Percentiles rank a stretch among this genome's conserved stretches.
These are phyloP conservation scores for Phytomonas francai DNA, from an alignment of 208 protist genomes.

Conservation along the genomic window DNA sequence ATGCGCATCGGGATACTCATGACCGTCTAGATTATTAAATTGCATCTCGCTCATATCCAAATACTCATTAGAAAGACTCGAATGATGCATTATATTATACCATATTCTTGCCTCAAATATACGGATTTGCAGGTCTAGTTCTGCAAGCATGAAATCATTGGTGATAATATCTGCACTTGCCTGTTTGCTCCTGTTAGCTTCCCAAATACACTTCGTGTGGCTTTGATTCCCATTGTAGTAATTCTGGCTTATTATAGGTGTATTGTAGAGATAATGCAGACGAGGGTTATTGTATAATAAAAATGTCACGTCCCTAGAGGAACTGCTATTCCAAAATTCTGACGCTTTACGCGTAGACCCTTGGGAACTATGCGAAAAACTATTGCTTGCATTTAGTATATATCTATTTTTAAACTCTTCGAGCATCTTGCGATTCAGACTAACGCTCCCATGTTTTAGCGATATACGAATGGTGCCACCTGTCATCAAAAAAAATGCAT, in stretches of 20 bases:
- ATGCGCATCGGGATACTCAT: no score
- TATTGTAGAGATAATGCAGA: conserved; percentile 33
- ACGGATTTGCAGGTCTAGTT: neutral
- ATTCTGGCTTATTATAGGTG: conserved; percentile 6
- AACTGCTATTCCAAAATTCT: neutral
- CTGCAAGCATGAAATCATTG: neutral
- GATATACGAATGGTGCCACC: neutral
- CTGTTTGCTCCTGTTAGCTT: neutral
- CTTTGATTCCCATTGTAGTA: neutral
- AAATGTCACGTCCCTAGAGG: conserved; percentile 15
- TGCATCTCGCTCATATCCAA: no score
- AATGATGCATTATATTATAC: no score
- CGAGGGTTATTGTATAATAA: conserved; percentile 46
- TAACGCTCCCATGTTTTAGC: neutral
- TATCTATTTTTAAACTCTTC: neutral
- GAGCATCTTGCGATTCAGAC: neutral
- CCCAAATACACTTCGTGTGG: neutral
- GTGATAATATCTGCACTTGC: neutral
- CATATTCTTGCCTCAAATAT: no score
- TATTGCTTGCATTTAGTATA: conserved; percentile 9
- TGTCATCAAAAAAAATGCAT: neutral
- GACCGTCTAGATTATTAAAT: no score
- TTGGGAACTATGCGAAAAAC: neutral
- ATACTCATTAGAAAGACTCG: no score
- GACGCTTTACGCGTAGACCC: neutral